These are phyloP conservation scores for Aspergillus niger DNA, from an alignment of 2,329 filamentous ascomycete genomes.

Conservation along the genomic window DNA sequence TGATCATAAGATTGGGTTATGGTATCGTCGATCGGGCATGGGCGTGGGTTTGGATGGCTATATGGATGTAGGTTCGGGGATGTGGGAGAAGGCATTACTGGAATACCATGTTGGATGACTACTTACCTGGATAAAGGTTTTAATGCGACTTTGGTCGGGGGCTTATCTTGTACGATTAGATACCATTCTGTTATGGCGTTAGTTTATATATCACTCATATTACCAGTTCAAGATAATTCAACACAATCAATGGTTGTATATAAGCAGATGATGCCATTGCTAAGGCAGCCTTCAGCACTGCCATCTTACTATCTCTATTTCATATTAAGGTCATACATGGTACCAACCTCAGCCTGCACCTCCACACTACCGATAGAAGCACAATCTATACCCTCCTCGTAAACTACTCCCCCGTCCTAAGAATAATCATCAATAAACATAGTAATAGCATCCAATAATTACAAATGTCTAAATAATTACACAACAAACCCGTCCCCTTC, in stretches of 20 bases:
- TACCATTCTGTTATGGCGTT: background rate
- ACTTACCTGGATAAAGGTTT: too few species aligned
- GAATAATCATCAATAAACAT: too few species aligned
- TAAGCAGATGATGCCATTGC: too few species aligned
- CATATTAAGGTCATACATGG: background rate
- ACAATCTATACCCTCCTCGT: background rate
- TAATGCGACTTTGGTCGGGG: background rate
- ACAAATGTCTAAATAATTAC: background rate
- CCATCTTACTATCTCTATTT: background rate
- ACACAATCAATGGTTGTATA: too few species aligned
- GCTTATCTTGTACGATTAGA: background rate
- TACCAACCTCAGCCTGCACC: background rate
- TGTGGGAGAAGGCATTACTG: background rate
- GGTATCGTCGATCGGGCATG: background rate
- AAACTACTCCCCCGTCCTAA: background rate
- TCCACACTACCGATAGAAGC: background rate
- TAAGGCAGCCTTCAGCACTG: background rate
- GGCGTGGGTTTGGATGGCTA: too few species aligned
- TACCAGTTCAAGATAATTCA: too few species aligned
- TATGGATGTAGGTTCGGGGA: background rate
- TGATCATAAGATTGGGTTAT: background rate
- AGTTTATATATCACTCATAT: too few species aligned
- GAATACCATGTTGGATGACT: background rate
- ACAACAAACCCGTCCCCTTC: background rate
- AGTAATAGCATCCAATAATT: background rate